Evolutionary conservation across 805 yeast species (phyloP), one percentile per base, ranked within the genome.

Genomic region (Cyberlindnera sargentensis): DNA sequence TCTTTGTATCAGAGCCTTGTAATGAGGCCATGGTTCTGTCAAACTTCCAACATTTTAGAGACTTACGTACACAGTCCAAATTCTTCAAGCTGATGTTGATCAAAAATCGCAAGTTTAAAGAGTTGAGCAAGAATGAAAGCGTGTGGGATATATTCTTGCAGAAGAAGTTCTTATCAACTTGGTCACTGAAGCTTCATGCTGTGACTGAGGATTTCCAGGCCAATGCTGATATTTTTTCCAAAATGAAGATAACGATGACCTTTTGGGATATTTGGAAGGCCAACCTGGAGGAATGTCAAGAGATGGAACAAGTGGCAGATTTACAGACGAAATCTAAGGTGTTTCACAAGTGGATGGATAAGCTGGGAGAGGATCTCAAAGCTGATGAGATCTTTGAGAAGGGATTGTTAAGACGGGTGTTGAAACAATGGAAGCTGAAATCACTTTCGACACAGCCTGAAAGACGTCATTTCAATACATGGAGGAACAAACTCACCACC

Each of bases 1-100:
- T 50, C 3, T 58, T 58, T 32, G 15, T 58, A 1, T 32, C 45
- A 3, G 26, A 46, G 1, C 62, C 61, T 6, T 34, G 47, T 8
- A 56, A 55, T 34, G 51, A 52, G 10, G 59, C 57, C 3, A 57
- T 58, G 58, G 51, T 46, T 26, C 40, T 58, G n/a, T 43, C 60
- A 7, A 47, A 54, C 35, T 46, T 48, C 11, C 35, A 42, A 9
- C 45, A 52, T 31, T 52, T 49, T 34, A 43, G 41, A 23, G 54
- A 52, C 3, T 40, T 32, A 27, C 34, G 45, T 4, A 9, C 31
- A 1, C 38, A 46, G 36, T 6, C 23, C 2, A 36, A 38, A 6
- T 31, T 40, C 7, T 45, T 52, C 33, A 51, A 44, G 11, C n/a
- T 48, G 4, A 53, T 59, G 61, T 4, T 50, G 8, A 44, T 52